Evolutionary conservation across 495 filamentous ascomycete species (phyloP).

Genomic region (Cryomyces antarcticus): DNA sequence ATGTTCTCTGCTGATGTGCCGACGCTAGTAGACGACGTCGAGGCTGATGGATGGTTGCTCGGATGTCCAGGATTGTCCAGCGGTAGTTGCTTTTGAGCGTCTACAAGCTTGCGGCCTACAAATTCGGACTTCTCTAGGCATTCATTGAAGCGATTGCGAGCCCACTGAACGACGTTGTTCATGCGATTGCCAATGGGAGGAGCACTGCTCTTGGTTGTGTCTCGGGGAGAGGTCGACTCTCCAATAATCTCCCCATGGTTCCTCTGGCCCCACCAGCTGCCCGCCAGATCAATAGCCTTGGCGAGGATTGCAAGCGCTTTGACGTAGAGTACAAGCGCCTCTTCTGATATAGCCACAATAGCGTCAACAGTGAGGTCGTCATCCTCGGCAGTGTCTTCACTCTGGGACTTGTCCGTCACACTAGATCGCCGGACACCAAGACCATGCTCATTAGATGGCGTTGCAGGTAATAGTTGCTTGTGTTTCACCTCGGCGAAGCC

Average conservation of each 20-base stretch:
- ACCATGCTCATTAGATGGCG: constrained; percentile 53
- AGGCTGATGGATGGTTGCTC: constrained; percentile 41
- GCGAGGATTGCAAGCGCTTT: constrained; percentile 76
- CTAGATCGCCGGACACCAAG: constrained; percentile 40
- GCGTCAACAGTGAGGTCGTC: constrained; percentile 69
- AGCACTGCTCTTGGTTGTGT: constrained; percentile 23
- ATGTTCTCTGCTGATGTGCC: constrained; percentile 41
- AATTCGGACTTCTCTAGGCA: constrained; percentile 88
- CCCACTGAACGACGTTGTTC: constrained; percentile 89
- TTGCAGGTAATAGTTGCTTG: constrained; percentile 76
- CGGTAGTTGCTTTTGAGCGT: constrained; percentile 69
- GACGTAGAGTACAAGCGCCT: constrained; percentile 88
- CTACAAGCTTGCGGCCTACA: constrained; percentile 66
- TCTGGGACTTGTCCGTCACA: constrained; percentile 20
- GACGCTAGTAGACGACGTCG: constrained; percentile 25
- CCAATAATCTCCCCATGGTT: constrained; percentile 41
- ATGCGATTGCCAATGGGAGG: constrained; percentile 46
- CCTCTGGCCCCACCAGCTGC: constrained; percentile 76
- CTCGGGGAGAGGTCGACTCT: constrained; percentile 24
- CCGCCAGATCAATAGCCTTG: constrained; percentile 92
- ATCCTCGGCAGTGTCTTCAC: constrained; percentile 25
- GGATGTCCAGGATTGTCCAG: constrained; percentile 73
- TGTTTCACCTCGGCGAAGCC: constrained; percentile 97
- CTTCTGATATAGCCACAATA: constrained; percentile 70
- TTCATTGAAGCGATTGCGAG: constrained; percentile 83